Evolutionary conservation across 352 stramenopile species (phyloP).

Genomic region (Phytopythium helicoides): DNA sequence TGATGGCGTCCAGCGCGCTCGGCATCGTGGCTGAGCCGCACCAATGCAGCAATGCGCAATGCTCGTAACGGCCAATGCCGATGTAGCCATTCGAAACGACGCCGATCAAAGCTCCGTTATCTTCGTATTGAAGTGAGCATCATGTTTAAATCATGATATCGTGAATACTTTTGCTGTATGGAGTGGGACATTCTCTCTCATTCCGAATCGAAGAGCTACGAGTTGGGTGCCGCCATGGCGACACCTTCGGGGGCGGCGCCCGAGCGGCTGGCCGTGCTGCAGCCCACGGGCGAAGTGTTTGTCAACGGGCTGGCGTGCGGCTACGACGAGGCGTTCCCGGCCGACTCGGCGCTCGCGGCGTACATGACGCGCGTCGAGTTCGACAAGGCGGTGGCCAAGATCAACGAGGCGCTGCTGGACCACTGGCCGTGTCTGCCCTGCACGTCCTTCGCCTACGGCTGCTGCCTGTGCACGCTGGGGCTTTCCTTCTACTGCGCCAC

Average conservation of each 20-base stretch:
- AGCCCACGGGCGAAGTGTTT: slow-evolving; percentile 70
- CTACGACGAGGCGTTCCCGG: slow-evolving; percentile 76
- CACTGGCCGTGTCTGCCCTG: slow-evolving; percentile 84
- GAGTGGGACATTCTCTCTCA: no score
- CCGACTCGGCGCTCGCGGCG: slow-evolving; percentile 27
- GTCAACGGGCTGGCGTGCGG: slow-evolving; percentile 73
- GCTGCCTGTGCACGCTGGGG: slow-evolving; percentile 78
- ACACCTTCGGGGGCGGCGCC: slow-evolving; percentile 11
- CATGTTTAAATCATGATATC: no score
- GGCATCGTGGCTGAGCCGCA: slow-evolving; percentile 3
- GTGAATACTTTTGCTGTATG: no score
- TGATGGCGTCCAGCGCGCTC: slow-evolving; percentile 45
- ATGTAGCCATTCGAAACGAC: no score
- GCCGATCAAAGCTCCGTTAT: no score
- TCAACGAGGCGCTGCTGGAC: slow-evolving; percentile 82
- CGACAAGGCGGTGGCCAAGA: slow-evolving; percentile 48
- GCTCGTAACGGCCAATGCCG: no score
- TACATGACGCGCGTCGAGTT: slow-evolving; percentile 72
- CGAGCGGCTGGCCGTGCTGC: slow-evolving; percentile 42
- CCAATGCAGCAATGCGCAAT: background rate
- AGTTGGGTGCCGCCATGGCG: slow-evolving; percentile 1
- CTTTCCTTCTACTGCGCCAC: slow-evolving; percentile 81
- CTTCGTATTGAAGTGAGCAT: no score
- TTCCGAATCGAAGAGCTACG: background rate
- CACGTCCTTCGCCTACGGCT: slow-evolving; percentile 77